These are phyloP conservation scores for Camelina neglecta DNA, from an alignment of 345 rosid species.

Conservation along the genomic window DNA sequence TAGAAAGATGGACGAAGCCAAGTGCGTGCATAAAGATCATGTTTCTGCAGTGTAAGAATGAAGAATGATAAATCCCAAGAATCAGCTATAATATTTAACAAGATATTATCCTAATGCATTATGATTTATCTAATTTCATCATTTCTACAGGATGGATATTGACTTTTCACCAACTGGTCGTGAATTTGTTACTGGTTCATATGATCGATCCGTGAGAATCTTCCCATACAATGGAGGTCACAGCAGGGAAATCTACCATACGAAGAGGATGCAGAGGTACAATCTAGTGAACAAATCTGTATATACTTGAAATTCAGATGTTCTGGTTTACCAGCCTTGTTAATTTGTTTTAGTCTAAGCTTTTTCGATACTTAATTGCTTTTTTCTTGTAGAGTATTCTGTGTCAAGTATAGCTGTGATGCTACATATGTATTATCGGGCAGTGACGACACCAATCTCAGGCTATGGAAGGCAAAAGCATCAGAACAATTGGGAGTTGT, in stretches of 20 bases:
- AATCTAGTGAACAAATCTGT: conserved; percentile 2
- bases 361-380: background rate
- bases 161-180: conserved; percentile 98
- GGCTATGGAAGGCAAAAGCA: conserved; percentile 98
- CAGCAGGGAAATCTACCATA: conserved; percentile 90
- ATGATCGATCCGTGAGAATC: conserved; percentile 94
- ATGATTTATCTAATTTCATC: conserved; percentile 9
- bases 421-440: conserved; percentile 93
- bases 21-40: conserved; percentile 95
- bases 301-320: background rate
- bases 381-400: conserved; percentile 73
- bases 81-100: background rate
- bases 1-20: conserved; percentile 86
- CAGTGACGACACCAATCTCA: conserved; percentile 93
- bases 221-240: conserved; percentile 92
- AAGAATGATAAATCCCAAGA: conserved; percentile 38
- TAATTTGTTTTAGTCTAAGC: background rate
- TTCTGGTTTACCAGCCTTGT: conserved; percentile 6
- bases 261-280: conserved; percentile 99
- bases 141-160: conserved; percentile 81
- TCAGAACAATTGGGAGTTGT: conserved; percentile 98
- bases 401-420: conserved; percentile 91
- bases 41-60: conserved; percentile 96
- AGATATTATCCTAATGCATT: background rate
- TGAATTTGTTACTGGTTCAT: conserved; percentile 97